Conservation (phyloP, 352 stramenopile species). For the Pythium coloratum region DNA sequence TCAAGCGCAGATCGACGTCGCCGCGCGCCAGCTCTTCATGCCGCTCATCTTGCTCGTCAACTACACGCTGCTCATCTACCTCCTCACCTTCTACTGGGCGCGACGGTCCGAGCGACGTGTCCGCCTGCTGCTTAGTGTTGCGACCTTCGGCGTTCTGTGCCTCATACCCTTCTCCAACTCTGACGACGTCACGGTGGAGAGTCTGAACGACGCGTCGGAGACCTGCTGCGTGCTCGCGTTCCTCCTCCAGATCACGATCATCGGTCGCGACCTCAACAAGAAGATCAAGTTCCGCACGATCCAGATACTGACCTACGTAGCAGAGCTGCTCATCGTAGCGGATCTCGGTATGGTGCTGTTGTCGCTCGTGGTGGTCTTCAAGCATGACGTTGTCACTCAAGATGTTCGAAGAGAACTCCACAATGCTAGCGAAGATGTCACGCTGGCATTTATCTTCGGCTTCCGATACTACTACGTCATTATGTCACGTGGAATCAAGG, state of each 20-base stretch:
- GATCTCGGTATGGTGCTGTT: slow-evolving; percentile 18
- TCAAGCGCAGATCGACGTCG: not conserved
- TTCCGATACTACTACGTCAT: no score
- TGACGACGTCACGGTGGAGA: not conserved
- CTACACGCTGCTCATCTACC: slow-evolving; percentile 13
- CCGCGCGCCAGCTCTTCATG: slow-evolving; percentile 10
- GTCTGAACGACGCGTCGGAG: slow-evolving; percentile 18
- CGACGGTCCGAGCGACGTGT: not conserved
- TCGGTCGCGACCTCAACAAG: slow-evolving; percentile 31
- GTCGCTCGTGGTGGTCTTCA: slow-evolving; percentile 16
- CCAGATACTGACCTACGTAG: not conserved
- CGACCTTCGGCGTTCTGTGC: not conserved
- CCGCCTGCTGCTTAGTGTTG: not conserved
- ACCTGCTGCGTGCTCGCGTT: slow-evolving; percentile 4
- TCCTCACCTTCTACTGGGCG: slow-evolving; percentile 5
- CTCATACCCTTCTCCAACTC: slow-evolving; percentile 7
- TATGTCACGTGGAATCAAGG: no score
- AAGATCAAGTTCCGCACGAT: slow-evolving; percentile 32
- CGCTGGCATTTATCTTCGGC: no score
- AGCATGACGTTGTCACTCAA: slow-evolving; percentile 22
- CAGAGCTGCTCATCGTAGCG: slow-evolving; percentile 26
- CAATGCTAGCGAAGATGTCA: no score
- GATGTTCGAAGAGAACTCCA: no score
- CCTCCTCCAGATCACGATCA: slow-evolving; percentile 25
- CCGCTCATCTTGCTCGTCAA: slow-evolving; percentile 11